These are phyloP conservation scores for Corniculantispora saksenae DNA, from an alignment of 2,329 filamentous ascomycete genomes.

Conservation along the genomic window DNA sequence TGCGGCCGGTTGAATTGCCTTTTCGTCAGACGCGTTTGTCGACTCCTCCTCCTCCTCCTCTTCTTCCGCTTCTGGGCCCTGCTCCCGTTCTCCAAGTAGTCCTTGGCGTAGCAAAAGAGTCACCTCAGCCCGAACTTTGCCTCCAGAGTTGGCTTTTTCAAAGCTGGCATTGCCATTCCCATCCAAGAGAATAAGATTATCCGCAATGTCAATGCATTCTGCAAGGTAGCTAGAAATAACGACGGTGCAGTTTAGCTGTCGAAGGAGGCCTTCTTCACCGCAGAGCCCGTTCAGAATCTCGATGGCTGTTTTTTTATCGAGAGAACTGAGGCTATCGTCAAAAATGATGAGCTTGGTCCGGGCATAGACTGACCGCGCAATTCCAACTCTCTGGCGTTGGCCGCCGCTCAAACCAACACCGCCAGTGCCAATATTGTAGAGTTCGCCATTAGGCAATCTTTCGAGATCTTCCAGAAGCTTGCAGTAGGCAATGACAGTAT, in stretches of 20 bases:
- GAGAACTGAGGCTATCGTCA: background rate
- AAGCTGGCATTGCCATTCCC: background rate
- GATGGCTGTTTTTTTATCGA: background rate
- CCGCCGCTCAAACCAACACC: background rate
- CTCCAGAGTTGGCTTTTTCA: background rate
- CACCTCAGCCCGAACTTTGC: background rate
- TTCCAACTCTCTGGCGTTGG: background rate
- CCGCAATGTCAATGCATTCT: conserved; percentile 4
- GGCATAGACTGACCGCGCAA: background rate
- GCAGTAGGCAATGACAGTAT: background rate
- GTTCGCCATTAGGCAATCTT: background rate
- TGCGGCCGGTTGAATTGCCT: background rate
- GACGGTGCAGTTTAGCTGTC: background rate
- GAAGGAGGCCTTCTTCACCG: background rate
- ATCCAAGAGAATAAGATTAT: conserved; percentile 4
- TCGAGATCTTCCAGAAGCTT: background rate
- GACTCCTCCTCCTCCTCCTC: background rate
- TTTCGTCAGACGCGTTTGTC: background rate
- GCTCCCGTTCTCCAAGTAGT: background rate
- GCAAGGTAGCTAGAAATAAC: background rate
- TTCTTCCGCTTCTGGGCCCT: background rate
- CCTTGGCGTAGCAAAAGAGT: background rate
- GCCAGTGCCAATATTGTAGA: background rate
- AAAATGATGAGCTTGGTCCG: background rate
- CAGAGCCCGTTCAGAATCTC: background rate